Percentiles rank a stretch among this genome's conserved stretches.
These are phyloP conservation scores for Malassezia yamatoensis DNA, from an alignment of 1,284 basidiomycete genomes.

Conservation along the genomic window DNA sequence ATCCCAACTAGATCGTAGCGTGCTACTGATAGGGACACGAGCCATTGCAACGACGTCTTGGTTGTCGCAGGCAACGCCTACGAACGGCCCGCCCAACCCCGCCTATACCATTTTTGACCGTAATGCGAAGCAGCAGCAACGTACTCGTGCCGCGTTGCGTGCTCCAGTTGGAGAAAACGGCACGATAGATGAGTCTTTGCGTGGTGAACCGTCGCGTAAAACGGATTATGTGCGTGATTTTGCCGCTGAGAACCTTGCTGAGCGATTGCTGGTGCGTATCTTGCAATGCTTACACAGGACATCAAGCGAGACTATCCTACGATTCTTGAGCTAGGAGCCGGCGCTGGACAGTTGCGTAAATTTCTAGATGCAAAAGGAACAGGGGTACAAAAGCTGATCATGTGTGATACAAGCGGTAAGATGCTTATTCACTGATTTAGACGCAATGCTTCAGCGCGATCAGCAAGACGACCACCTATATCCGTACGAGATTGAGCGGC, in stretches of 20 bases:
- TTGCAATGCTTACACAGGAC: conserved; percentile 55
- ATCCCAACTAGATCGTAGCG: neutral
- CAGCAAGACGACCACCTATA: conserved; percentile 27
- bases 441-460: conserved; percentile 26
- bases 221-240: conserved; percentile 90
- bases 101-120: conserved; percentile 66
- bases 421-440: neutral
- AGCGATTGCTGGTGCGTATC: conserved; percentile 64
- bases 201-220: conserved; percentile 55
- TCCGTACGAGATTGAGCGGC: conserved; percentile 35
- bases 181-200: conserved; percentile 20
- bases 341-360: conserved; percentile 83
- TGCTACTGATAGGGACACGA: neutral
- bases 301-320: conserved; percentile 72
- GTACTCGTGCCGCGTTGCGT: conserved; percentile 61
- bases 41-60: neutral
- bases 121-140: conserved; percentile 67
- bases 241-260: conserved; percentile 78
- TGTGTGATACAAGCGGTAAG: conserved; percentile 68
- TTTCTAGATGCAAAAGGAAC: conserved; percentile 65
- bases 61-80: conserved; percentile 3
- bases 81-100: conserved; percentile 21
- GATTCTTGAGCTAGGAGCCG: conserved; percentile 82
- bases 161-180: conserved; percentile 52
- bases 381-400: conserved; percentile 58